Base-by-base conservation (phyloP, 805 yeast genomes). In the Metschnikowia kunwiensis region DNA sequence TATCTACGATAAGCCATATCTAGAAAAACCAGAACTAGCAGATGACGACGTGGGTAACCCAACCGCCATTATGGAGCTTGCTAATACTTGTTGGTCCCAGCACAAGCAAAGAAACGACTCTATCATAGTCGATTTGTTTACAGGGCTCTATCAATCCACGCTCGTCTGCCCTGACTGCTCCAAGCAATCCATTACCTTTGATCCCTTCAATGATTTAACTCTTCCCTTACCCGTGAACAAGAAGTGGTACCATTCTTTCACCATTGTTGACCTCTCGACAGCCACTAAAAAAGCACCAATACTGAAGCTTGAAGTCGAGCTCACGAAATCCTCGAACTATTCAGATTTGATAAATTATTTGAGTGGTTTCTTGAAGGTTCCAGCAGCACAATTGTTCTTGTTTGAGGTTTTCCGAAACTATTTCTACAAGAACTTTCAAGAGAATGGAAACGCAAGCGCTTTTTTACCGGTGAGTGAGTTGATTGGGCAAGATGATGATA, bases 71-170 rank as follows among this genome's bases (percentile, higher is more conserved):
- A 61, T 57, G n/a, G 63, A 68, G 17, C 64, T 93, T 30, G 96
- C 97, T 0, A 61, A 70, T 5, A 71, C 72, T 31, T 84, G 93
- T 46, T 89, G 97, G 96, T 68, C 76, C 1, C 78, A 80, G 27
- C 95, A 89, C 57, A 77, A 77, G 43, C 58, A 72, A 49, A 70
- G 97, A 47, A 91, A 91, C 54, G 91, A 88, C 55, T 88, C 97
- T 0, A 72, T 86, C 1, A 77, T 91, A 14, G 73, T 79, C 17
- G 97, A 93, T 55, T 64, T 93, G 25, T 93, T 91, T 65, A 84
- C 89, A 7, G 97, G 97, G 0, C 55, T 87, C 52, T 93, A 91
- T 58, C 86, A 89, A 59, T 87, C 96, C 1, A 88, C 96, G 0
- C 67, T 93, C 36, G 72, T 82, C 9, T 91, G 98, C 55, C 97